Evolutionary conservation across 2,329 filamentous ascomycete genomes (phyloP), one percentile per base, ranked within the genome.

Genomic region (Fusarium heterosporum): DNA sequence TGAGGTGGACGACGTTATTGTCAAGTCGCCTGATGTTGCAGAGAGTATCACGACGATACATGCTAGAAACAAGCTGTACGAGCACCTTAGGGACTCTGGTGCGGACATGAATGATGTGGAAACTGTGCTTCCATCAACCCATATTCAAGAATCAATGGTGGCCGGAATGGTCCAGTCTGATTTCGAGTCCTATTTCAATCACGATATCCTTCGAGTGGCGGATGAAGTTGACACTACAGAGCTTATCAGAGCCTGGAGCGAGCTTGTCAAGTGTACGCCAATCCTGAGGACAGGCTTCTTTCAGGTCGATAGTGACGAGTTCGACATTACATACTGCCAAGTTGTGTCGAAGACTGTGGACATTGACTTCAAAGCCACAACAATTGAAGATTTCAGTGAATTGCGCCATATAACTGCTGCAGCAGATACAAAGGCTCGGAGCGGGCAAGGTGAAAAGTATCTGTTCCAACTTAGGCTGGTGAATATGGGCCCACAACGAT

Each of bases 61-160:
- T 4, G 69, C 75, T 1, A 75, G 76, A 29, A 28, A 64, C 3
- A 75, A 73, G 11, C 77, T 88, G 12, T 77, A 68, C 50, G 52
- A 66, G 4, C 81, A 80, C 43, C 76, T 85, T 5, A 62, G 72
- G 19, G 64, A 66, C 1, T 73, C 74, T 5, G 78, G 73, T 0
- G 70, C 78, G 22, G 59, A 78, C 2, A 72, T 84, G 9, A 61
- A 75, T 0, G 72, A 80, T 12, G 72, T 90, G 1, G 86, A 91
- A 49, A 75, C 82, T 5, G 78, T 95, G 4, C 78, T 96, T 3
- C 93, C 93, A 0, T 85, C 90, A 1, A 97, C 94, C 0, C 89
- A 93, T 8, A 82, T 97, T 7, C 94, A 98, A 78, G 93, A 97
- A 75, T 89, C 90, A 2, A 93, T 97, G 88, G 80, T 96, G 4